Evolutionary conservation across 345 rosid species (phyloP).

Genomic region (Carallia pectinifolia): DNA sequence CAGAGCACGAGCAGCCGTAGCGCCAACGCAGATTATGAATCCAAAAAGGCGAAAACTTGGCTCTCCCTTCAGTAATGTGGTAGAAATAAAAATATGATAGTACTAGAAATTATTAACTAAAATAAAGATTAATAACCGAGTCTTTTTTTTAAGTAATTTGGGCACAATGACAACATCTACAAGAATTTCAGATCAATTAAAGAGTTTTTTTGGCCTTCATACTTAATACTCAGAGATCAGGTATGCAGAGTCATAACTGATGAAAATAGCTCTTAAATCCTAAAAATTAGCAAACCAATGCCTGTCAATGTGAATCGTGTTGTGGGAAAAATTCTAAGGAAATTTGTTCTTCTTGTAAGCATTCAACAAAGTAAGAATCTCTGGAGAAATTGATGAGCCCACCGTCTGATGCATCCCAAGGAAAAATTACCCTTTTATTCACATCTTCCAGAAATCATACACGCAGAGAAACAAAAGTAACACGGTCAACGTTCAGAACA

Average conservation of each 20-base stretch:
- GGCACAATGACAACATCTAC: no score
- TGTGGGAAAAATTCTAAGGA: no score
- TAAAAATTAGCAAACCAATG: no score
- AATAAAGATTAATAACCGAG: neutral
- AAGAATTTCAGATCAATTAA: no score
- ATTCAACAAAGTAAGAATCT: neutral
- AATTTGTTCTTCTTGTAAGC: neutral
- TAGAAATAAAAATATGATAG: slow-evolving; percentile 2
- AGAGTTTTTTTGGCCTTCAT: no score
- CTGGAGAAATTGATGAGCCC: neutral
- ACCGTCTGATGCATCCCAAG: no score
- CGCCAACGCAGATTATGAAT: slow-evolving; percentile 39
- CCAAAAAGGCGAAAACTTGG: slow-evolving; percentile 49
- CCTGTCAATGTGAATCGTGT: no score
- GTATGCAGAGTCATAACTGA: no score
- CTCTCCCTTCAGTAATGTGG: slow-evolving; percentile 40
- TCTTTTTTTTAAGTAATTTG: neutral
- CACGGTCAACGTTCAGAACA: no score
- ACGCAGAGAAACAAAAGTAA: neutral
- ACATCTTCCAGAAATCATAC: no score
- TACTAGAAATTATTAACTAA: slow-evolving; percentile 1
- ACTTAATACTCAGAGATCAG: no score
- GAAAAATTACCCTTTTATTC: neutral
- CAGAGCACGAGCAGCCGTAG: slow-evolving; percentile 48
- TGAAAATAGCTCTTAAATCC: no score